These are phyloP conservation scores for Breynia disticha DNA, from an alignment of 441 rosid genomes.

Conservation along the genomic window DNA sequence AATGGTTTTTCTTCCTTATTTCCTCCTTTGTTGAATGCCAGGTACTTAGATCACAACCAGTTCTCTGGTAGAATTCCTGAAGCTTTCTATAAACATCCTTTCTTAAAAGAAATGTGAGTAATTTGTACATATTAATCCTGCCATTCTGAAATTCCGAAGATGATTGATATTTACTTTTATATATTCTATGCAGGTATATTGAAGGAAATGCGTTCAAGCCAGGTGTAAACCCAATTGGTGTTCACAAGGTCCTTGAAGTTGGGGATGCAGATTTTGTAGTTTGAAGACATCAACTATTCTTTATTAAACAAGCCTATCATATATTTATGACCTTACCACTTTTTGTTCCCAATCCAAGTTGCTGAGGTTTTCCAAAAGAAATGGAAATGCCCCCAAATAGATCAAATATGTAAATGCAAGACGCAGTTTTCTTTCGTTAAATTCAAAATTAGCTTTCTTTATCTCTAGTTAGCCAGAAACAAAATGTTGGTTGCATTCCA, in stretches of 20 bases:
- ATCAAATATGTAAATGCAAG: no score
- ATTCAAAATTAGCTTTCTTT: not conserved
- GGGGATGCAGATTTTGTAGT: constrained; percentile 55
- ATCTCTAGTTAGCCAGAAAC: not conserved
- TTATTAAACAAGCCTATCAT: no score
- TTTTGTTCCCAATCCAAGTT: no score
- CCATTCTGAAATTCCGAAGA: not conserved
- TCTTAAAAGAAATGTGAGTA: constrained; percentile 69
- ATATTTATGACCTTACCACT: no score
- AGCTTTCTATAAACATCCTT: constrained; percentile 56
- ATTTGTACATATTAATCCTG: not conserved
- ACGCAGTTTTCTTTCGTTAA: no score
- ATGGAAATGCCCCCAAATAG: no score
- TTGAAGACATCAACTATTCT: constrained; percentile 11
- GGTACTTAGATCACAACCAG: constrained; percentile 81
- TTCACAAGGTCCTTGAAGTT: constrained; percentile 58
- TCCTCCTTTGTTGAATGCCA: constrained; percentile 16
- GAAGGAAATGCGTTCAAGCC: constrained; percentile 68
- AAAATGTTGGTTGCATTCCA: not conserved
- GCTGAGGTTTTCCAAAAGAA: no score
- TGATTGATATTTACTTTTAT: no score
- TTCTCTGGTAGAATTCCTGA: constrained; percentile 66
- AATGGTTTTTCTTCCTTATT: not conserved
- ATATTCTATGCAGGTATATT: constrained; percentile 39
- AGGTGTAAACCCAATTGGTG: constrained; percentile 60